A percentile compares a stretch with the other conserved stretches of the same genome.
These are phyloP conservation scores for Gryganskiella cystojenkinii DNA, from an alignment of 192 early-diverging fungal genomes.

Conservation along the genomic window DNA sequence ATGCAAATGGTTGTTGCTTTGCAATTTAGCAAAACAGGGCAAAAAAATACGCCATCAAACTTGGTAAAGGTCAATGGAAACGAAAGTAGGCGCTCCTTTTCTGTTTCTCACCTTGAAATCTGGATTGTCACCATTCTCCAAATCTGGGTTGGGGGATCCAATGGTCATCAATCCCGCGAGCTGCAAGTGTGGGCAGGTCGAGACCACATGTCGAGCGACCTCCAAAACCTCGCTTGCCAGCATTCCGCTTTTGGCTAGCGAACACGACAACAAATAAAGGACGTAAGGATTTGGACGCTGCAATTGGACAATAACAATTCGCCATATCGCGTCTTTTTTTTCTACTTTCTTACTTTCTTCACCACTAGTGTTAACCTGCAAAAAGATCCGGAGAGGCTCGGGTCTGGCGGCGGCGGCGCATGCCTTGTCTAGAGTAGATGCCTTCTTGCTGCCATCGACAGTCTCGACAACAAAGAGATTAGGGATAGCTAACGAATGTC, in stretches of 20 bases:
- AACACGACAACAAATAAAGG: conserved; percentile 12
- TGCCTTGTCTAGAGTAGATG: conserved; percentile 82
- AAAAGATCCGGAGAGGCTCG: conserved; percentile 79
- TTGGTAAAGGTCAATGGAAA: too few species aligned
- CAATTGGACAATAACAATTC: not conserved
- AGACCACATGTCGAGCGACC: conserved; percentile 73
- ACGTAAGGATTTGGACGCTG: not conserved
- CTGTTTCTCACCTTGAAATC: conserved; percentile 73
- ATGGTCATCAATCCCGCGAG: conserved; percentile 97
- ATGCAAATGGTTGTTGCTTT: not conserved
- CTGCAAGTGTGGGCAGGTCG: conserved; percentile 72
- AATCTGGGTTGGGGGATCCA: conserved; percentile 74
- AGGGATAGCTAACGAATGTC: conserved; percentile 64
- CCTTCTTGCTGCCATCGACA: conserved; percentile 86
- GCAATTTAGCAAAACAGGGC: not conserved
- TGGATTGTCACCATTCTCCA: conserved; percentile 66
- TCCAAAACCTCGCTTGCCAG: conserved; percentile 57
- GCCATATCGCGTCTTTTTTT: not conserved
- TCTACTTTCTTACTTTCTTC: conserved; percentile 77
- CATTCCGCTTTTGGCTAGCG: conserved; percentile 84
- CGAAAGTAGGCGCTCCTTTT: too few species aligned
- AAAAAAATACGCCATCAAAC: conserved; percentile 2
- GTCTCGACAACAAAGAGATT: conserved; percentile 96
- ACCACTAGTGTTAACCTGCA: conserved; percentile 95
- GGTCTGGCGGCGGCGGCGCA: conserved; percentile 62